A percentile compares a stretch with the other conserved stretches of the same genome.
phyloP scores from a whole-genome alignment of 140 eudicot species.

The Flaveria floridana region DNA sequence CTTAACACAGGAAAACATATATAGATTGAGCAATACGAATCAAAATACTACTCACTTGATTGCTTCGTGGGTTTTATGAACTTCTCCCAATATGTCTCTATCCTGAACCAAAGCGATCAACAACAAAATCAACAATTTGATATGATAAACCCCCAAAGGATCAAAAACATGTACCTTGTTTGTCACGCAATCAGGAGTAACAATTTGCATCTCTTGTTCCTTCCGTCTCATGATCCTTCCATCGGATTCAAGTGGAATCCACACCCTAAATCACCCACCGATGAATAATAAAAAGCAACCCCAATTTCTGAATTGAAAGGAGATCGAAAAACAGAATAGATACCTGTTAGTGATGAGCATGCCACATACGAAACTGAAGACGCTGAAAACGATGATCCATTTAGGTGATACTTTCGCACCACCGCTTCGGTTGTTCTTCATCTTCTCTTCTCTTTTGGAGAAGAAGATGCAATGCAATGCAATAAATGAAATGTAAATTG shows the following conservation, averaged over 20 bases:
- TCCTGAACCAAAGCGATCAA: conserved; percentile 13
- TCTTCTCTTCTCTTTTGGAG: background rate
- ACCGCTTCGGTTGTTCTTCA: conserved; percentile 62
- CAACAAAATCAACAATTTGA: too few species aligned
- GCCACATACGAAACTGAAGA: conserved; percentile 73
- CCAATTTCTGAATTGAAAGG: conserved; percentile 1
- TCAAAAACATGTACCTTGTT: conserved; percentile 43
- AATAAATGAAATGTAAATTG: background rate
- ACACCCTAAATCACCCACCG: conserved; percentile 33
- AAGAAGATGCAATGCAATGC: background rate
- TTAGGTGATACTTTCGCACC: conserved; percentile 67
- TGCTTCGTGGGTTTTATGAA: conserved; percentile 83
- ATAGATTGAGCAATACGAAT: too few species aligned
- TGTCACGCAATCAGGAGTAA: conserved; percentile 62
- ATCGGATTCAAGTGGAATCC: conserved; percentile 67
- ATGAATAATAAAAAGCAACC: background rate
- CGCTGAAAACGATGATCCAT: conserved; percentile 71
- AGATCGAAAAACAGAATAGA: background rate
- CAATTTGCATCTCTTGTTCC: conserved; percentile 64
- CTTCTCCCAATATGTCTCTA: conserved; percentile 67
- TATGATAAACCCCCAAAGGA: too few species aligned
- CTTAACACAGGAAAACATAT: too few species aligned
- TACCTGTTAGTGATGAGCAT: conserved; percentile 82
- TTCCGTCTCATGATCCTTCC: conserved; percentile 64
- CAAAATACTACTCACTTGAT: conserved; percentile 45